Percentiles rank a stretch among this genome's conserved stretches.
Conservation (phyloP, 2,329 filamentous ascomycete species). For the Trichoderma pleuroti region DNA sequence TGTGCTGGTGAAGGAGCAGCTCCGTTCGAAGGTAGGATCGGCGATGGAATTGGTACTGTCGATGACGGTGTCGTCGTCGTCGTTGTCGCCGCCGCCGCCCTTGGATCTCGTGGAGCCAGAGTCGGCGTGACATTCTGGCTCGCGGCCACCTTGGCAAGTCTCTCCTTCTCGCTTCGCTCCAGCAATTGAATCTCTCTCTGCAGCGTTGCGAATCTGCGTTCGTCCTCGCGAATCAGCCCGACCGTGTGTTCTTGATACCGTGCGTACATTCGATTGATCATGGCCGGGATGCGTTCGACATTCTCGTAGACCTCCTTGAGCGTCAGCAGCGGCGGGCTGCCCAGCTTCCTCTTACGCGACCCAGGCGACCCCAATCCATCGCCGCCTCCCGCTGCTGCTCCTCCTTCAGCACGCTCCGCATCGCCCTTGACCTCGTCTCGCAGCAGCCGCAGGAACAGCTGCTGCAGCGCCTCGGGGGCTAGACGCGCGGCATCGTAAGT, state of each 20-base stretch:
- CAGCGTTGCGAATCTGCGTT: constrained; percentile 61
- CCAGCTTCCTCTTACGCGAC: constrained; percentile 72
- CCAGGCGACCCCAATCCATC: constrained; percentile 51
- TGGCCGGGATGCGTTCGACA: constrained; percentile 62
- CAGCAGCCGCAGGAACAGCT: constrained; percentile 73
- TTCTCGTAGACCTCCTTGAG: constrained; percentile 65
- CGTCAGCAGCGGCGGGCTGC: constrained; percentile 59
- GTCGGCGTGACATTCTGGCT: constrained; percentile 34
- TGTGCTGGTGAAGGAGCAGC: constrained; percentile 25
- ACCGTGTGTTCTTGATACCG: constrained; percentile 69
- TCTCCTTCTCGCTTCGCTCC: constrained; percentile 47
- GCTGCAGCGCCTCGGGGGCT: constrained; percentile 71
- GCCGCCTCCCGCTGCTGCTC: constrained; percentile 23
- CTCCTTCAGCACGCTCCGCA: constrained; percentile 32
- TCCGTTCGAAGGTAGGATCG: constrained; percentile 21
- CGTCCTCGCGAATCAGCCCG: constrained; percentile 69
- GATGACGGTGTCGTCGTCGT: constrained; percentile 21
- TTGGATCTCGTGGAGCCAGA: constrained; percentile 33
- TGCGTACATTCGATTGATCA: constrained; percentile 72
- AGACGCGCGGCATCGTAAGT: constrained; percentile 72
- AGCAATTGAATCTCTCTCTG: constrained; percentile 66
- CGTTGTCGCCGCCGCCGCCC: constrained; percentile 26
- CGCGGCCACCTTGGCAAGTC: constrained; percentile 34
- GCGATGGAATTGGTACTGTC: constrained; percentile 20
- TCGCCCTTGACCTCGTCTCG: constrained; percentile 66